Conservation (phyloP, 163 green algal genomes). For the Scenedesmus sp. region DNA sequence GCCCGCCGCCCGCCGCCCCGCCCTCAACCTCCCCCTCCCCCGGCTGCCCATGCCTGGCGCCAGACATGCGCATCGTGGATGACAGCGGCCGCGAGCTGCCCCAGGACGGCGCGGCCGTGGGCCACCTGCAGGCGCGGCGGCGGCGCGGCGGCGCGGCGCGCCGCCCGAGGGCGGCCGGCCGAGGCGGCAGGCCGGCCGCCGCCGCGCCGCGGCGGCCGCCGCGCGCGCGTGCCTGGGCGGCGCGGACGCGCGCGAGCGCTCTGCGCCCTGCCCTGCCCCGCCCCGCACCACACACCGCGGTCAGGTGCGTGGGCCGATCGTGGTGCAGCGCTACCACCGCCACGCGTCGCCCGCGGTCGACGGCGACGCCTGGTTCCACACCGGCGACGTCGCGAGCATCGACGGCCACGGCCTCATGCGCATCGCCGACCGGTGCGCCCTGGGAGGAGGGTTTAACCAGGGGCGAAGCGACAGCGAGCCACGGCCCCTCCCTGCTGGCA, state of each 20-base stretch:
- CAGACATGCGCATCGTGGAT: slow-evolving; percentile 85
- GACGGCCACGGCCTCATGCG: slow-evolving; percentile 74
- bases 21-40: too few relatives aligned
- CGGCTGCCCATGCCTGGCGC: too few relatives aligned
- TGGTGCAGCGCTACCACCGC: slow-evolving; percentile 72
- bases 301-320: slow-evolving; percentile 71
- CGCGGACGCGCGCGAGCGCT: too few relatives aligned
- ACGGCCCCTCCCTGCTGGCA: background rate
- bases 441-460: too few relatives aligned
- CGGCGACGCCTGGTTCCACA: slow-evolving; percentile 72
- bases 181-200: too few relatives aligned
- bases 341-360: slow-evolving; percentile 34
- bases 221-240: too few relatives aligned
- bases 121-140: slow-evolving; percentile 72
- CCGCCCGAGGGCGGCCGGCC: too few relatives aligned
- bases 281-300: too few relatives aligned
- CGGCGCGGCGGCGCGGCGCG: too few relatives aligned
- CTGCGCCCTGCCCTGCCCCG: too few relatives aligned
- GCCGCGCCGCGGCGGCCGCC: too few relatives aligned
- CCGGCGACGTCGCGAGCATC: slow-evolving; percentile 80
- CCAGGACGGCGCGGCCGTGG: slow-evolving; percentile 77
- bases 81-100: slow-evolving; percentile 67
- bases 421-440: slow-evolving; percentile 76
- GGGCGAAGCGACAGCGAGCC: background rate
- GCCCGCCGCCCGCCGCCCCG: too few relatives aligned